Percentiles rank a stretch among this genome's conserved stretches.
phyloP scores from a whole-genome alignment of 2,329 filamentous ascomycete genomes.

The Aplosporella prunicola region DNA sequence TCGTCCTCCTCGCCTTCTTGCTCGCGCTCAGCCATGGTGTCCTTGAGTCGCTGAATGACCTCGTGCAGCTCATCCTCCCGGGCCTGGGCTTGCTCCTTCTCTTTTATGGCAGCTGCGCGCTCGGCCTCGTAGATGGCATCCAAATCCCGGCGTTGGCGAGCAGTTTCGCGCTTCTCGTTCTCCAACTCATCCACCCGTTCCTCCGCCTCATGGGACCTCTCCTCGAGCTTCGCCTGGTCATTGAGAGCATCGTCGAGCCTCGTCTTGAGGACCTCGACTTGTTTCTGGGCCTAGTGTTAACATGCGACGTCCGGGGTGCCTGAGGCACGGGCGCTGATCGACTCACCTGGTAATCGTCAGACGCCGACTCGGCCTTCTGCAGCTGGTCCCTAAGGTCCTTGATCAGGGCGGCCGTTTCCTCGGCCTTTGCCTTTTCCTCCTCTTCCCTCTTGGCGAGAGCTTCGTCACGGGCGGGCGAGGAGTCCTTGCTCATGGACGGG shows the following conservation, averaged over 20 bases:
- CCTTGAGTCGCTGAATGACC: conserved; percentile 85
- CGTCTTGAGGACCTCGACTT: conserved; percentile 73
- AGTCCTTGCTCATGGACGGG: conserved; percentile 24
- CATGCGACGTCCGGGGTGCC: background rate
- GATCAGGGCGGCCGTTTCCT: conserved; percentile 65
- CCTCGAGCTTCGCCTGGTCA: conserved; percentile 80
- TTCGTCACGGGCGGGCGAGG: conserved; percentile 14
- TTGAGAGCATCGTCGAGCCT: conserved; percentile 74
- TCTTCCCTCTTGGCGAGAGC: conserved; percentile 23
- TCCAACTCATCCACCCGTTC: conserved; percentile 71
- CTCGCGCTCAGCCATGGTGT: conserved; percentile 70
- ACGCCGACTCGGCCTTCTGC: conserved; percentile 66
- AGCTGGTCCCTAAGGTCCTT: conserved; percentile 79
- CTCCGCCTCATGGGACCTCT: conserved; percentile 76
- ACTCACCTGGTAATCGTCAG: conserved; percentile 52
- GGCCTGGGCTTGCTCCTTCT: conserved; percentile 79
- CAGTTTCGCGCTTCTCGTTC: conserved; percentile 76
- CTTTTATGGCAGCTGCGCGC: conserved; percentile 74
- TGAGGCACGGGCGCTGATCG: background rate
- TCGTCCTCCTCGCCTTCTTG: conserved; percentile 36
- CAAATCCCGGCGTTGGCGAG: conserved; percentile 78
- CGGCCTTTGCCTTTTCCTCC: conserved; percentile 62
- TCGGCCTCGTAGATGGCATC: conserved; percentile 90
- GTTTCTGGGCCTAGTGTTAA: conserved; percentile 47
- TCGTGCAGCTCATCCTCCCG: conserved; percentile 84